Percentiles rank a stretch among this genome's conserved stretches.
These are phyloP conservation scores for Talaromyces sp. DNA, from an alignment of 2,329 filamentous ascomycete genomes.

Conservation along the genomic window DNA sequence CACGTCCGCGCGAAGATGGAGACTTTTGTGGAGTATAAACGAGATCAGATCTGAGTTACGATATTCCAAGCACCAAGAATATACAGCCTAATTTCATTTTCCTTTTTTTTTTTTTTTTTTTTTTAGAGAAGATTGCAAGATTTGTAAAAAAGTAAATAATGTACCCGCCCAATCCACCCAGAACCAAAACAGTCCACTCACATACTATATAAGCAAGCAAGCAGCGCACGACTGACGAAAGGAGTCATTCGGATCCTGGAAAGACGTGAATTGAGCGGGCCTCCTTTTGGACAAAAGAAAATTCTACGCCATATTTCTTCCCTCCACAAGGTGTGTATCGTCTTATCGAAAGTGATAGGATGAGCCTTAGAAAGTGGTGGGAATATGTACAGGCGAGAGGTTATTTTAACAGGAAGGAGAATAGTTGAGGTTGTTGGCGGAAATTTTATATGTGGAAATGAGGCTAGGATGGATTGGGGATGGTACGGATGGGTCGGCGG, in stretches of 20 bases:
- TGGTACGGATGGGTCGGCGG: background rate
- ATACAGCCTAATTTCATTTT: background rate
- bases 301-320: constrained; percentile 15
- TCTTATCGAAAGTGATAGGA: background rate
- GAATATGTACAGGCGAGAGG: constrained; percentile 12
- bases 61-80: background rate
- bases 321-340: constrained; percentile 6
- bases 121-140: too few species aligned
- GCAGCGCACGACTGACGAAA: background rate
- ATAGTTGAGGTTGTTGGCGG: background rate
- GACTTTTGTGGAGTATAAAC: constrained; percentile 40
- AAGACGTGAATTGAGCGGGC: background rate
- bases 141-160: background rate
- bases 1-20: constrained; percentile 45
- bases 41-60: background rate
- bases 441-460: background rate
- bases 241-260: background rate
- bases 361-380: constrained; percentile 2
- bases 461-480: background rate
- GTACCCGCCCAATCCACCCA: constrained; percentile 1
- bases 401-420: background rate
- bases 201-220: background rate
- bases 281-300: background rate
- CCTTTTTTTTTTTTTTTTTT: too few species aligned
- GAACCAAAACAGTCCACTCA: background rate